A percentile compares a stretch with the other conserved stretches of the same genome.
phyloP scores from a whole-genome alignment of 2,329 filamentous ascomycete genomes.

The Fusarium haematococcum region DNA sequence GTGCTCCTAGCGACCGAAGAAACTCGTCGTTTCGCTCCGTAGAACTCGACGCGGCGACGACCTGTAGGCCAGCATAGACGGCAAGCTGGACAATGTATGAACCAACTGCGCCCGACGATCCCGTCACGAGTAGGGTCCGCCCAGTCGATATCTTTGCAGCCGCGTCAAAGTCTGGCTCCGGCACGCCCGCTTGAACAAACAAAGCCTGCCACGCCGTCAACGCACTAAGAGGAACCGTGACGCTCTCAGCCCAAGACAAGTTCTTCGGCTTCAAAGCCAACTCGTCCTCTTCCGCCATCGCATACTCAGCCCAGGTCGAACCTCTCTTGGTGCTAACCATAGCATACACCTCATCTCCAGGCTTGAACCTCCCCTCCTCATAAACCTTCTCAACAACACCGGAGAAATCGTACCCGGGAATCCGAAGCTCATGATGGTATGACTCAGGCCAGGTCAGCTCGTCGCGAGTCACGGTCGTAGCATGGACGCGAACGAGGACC shows the following conservation, averaged over 20 bases:
- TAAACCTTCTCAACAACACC: slow-evolving; percentile 28
- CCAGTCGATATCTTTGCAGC: background rate
- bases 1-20: slow-evolving; percentile 40
- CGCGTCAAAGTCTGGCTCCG: slow-evolving; percentile 11
- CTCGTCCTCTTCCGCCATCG: slow-evolving; percentile 38
- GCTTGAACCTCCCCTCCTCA: slow-evolving; percentile 35
- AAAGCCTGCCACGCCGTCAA: slow-evolving; percentile 53
- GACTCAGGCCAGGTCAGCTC: slow-evolving; percentile 31
- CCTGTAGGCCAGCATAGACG: slow-evolving; percentile 44
- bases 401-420: slow-evolving; percentile 25
- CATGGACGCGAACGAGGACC: slow-evolving; percentile 26
- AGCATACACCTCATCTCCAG: slow-evolving; percentile 46
- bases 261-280: slow-evolving; percentile 46
- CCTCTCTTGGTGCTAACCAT: slow-evolving; percentile 38
- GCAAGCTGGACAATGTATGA: slow-evolving; percentile 51
- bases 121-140: slow-evolving; percentile 48
- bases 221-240: slow-evolving; percentile 50
- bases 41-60: slow-evolving; percentile 47
- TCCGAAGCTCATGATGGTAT: slow-evolving; percentile 14
- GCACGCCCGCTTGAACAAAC: slow-evolving; percentile 38
- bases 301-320: slow-evolving; percentile 41
- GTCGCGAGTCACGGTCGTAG: slow-evolving; percentile 32
- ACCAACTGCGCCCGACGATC: slow-evolving; percentile 51
- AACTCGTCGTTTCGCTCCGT: slow-evolving; percentile 21
- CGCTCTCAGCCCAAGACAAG: slow-evolving; percentile 47